Percentiles rank a stretch among this genome's conserved stretches.
These are phyloP conservation scores for Margaritispora aquatica DNA, from an alignment of 495 filamentous ascomycete species.

Conservation along the genomic window DNA sequence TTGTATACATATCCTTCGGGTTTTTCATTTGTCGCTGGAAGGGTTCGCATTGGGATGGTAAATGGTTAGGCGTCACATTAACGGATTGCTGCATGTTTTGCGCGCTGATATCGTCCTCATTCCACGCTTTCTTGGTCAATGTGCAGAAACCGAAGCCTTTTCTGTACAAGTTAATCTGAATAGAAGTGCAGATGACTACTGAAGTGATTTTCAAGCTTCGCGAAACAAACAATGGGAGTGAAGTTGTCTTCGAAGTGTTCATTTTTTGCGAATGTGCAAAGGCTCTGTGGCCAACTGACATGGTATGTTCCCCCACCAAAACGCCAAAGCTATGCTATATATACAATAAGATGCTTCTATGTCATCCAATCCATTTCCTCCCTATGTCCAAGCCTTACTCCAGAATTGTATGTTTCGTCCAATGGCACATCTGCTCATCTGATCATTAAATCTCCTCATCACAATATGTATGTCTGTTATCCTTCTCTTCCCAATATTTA, in stretches of 20 bases:
- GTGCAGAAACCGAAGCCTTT: neutral
- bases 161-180: neutral
- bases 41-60: neutral
- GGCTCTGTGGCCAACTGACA: neutral
- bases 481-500: neutral
- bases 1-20: neutral
- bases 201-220: no score
- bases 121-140: neutral
- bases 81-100: conserved; percentile 1
- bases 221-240: no score
- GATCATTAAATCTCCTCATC: neutral
- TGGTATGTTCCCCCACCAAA: neutral
- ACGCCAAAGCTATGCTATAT: conserved; percentile 9
- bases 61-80: conserved; percentile 1
- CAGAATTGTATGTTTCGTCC: neutral
- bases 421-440: neutral
- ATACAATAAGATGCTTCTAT: neutral
- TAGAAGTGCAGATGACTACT: neutral
- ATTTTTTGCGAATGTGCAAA: neutral
- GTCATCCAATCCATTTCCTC: neutral
- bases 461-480: neutral
- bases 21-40: conserved; percentile 7
- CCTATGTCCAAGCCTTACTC: neutral
- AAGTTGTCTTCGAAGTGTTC: neutral
- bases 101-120: neutral